phyloP scores from a whole-genome alignment of 106 monocot species.

The Dendrobium catenatum region DNA sequence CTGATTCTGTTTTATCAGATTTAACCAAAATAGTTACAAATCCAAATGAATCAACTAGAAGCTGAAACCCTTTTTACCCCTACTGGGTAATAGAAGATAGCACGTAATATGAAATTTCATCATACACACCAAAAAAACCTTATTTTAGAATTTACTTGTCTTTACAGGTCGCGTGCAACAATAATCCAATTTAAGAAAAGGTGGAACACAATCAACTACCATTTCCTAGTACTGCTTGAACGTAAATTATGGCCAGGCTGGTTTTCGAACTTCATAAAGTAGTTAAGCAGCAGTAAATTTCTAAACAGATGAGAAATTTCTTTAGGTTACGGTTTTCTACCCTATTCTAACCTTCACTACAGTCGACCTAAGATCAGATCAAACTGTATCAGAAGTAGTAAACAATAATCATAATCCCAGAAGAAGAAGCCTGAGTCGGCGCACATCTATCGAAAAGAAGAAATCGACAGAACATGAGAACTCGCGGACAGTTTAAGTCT shows the following conservation, averaged over 20 bases:
- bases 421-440: not conserved
- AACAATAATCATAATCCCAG: not conserved
- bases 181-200: not conserved
- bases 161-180: not conserved
- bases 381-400: not conserved
- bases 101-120: not conserved
- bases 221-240: not conserved
- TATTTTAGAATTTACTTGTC: not conserved
- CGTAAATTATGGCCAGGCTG: not conserved
- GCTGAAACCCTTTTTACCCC: not conserved
- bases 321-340: not conserved
- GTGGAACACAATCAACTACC: not conserved
- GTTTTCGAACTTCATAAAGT: not conserved
- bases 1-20: not conserved
- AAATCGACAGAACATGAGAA: not conserved
- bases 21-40: not conserved
- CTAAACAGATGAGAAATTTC: not conserved
- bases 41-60: not conserved
- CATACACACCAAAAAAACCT: not conserved
- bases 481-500: not conserved
- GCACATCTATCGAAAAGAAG: not conserved
- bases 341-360: not conserved
- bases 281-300: not conserved
- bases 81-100: not conserved
- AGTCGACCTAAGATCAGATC: not conserved